Evolutionary conservation across 495 filamentous ascomycete species (phyloP).

Genomic region (Penicillium egyptiacum): DNA sequence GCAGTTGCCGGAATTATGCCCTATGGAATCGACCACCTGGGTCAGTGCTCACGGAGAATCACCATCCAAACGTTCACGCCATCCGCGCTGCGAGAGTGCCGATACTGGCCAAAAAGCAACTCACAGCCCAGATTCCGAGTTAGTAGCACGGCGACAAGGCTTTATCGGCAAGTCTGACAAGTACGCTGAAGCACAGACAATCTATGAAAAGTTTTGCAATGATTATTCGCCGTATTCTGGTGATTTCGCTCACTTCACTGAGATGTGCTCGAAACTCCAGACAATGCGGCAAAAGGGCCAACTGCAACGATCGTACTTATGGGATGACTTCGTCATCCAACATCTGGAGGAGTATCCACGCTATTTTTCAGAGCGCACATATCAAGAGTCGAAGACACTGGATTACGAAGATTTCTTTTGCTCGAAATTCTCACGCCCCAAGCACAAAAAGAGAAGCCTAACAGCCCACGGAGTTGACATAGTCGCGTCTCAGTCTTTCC

Average conservation of each 20-base stretch:
- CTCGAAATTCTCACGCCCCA: constrained; percentile 26
- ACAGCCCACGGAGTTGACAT: constrained; percentile 30
- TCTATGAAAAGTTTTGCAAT: constrained; percentile 52
- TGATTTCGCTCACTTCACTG: constrained; percentile 52
- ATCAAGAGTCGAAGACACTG: constrained; percentile 20
- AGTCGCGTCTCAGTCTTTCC: constrained; percentile 28
- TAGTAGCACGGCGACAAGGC: constrained; percentile 28
- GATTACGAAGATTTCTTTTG: constrained; percentile 41
- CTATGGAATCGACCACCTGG: constrained; percentile 20
- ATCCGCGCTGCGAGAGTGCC: background rate
- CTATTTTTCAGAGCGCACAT: constrained; percentile 30
- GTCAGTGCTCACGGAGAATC: constrained; percentile 17
- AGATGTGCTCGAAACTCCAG: constrained; percentile 55
- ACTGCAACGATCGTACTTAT: constrained; percentile 52
- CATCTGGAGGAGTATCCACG: constrained; percentile 41
- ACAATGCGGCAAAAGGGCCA: constrained; percentile 40
- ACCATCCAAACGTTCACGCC: constrained; percentile 20
- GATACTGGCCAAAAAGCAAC: background rate
- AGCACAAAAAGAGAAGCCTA: constrained; percentile 40
- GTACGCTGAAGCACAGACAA: constrained; percentile 24
- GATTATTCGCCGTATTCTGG: constrained; percentile 60
- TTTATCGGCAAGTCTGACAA: constrained; percentile 26
- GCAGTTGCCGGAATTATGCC: constrained; percentile 6
- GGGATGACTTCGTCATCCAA: constrained; percentile 67
- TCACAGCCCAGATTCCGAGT: constrained; percentile 13